A percentile compares a stretch with the other conserved stretches of the same genome.
phyloP scores from a whole-genome alignment of 73 alveolate genomes.

The Stentor roeselii region DNA sequence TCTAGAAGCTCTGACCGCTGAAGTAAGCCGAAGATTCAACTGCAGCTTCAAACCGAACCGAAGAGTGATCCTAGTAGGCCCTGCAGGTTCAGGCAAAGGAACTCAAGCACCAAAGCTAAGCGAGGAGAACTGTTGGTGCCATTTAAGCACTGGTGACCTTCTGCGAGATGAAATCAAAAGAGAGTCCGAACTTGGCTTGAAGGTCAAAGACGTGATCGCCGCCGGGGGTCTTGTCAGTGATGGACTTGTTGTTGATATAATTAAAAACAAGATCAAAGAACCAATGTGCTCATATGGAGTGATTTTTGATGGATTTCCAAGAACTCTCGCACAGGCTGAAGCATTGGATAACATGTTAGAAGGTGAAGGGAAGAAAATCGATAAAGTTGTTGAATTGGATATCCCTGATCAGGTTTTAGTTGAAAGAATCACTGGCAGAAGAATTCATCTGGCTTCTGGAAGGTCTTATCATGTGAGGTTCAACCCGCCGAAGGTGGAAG shows the following conservation, averaged over 20 bases:
- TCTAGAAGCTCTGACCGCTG: slow-evolving; percentile 45
- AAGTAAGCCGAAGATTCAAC: slow-evolving; percentile 45
- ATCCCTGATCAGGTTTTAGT: slow-evolving; percentile 51
- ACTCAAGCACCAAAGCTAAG: slow-evolving; percentile 64
- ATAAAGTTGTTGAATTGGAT: slow-evolving; percentile 54
- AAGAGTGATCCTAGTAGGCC: slow-evolving; percentile 62
- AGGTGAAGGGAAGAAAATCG: slow-evolving; percentile 41
- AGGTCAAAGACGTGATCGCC: slow-evolving; percentile 82
- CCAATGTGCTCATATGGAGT: slow-evolving; percentile 91
- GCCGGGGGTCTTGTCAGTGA: slow-evolving; percentile 92
- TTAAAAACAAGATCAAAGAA: slow-evolving; percentile 78
- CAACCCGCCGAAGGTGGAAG: slow-evolving; percentile 80
- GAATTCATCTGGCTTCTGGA: slow-evolving; percentile 79
- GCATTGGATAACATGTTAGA: slow-evolving; percentile 72
- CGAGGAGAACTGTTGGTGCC: slow-evolving; percentile 67
- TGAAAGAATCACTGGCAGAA: slow-evolving; percentile 83
- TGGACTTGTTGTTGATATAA: slow-evolving; percentile 88
- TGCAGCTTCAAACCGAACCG: slow-evolving; percentile 46
- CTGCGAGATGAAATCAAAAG: slow-evolving; percentile 61
- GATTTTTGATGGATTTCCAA: slow-evolving; percentile 94
- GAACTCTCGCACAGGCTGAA: slow-evolving; percentile 81
- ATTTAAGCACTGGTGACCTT: slow-evolving; percentile 70
- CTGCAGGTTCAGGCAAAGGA: slow-evolving; percentile 79
- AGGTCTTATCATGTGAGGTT: slow-evolving; percentile 79
- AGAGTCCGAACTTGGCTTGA: slow-evolving; percentile 67